Conservation (phyloP, 441 rosid species). For the Adansonia madagascariensis region DNA sequence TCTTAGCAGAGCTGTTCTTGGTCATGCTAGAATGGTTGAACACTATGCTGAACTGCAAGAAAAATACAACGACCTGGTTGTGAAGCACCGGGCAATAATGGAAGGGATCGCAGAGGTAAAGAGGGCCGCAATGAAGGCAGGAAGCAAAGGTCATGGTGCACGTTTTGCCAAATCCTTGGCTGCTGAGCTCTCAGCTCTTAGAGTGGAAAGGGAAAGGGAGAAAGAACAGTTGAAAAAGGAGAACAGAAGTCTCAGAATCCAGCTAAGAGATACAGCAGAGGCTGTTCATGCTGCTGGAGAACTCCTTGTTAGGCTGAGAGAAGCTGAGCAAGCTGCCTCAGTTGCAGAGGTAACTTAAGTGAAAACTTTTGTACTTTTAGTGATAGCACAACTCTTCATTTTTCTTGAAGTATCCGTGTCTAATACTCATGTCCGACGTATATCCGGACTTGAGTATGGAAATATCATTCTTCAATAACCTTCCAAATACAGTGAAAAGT, state of each 20-base stretch:
- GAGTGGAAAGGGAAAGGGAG: conserved; percentile 82
- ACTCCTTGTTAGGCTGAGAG: conserved; percentile 84
- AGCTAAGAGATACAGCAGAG: conserved; percentile 90
- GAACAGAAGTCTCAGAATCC: conserved; percentile 73
- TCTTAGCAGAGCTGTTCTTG: conserved; percentile 75
- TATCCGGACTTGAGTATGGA: too few species aligned
- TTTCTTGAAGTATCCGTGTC: too few species aligned
- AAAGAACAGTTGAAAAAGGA: conserved; percentile 72
- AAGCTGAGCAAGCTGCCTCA: conserved; percentile 81
- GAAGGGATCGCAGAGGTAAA: conserved; percentile 86
- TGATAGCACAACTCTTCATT: too few species aligned
- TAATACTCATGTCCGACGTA: too few species aligned
- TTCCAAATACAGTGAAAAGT: background rate
- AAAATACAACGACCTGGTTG: conserved; percentile 69
- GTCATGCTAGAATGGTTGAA: conserved; percentile 91
- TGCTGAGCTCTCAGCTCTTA: conserved; percentile 68
- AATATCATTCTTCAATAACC: too few species aligned
- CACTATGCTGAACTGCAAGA: conserved; percentile 92
- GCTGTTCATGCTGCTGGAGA: conserved; percentile 99
- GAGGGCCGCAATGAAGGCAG: conserved; percentile 84
- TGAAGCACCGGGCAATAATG: conserved; percentile 66
- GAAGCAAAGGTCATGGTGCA: conserved; percentile 68
- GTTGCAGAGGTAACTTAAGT: conserved; percentile 65
- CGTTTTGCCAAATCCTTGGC: conserved; percentile 79
- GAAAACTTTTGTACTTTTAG: background rate